These are phyloP conservation scores for Pseudomonodictys pantanalensis DNA, from an alignment of 495 filamentous ascomycete genomes.

Conservation along the genomic window DNA sequence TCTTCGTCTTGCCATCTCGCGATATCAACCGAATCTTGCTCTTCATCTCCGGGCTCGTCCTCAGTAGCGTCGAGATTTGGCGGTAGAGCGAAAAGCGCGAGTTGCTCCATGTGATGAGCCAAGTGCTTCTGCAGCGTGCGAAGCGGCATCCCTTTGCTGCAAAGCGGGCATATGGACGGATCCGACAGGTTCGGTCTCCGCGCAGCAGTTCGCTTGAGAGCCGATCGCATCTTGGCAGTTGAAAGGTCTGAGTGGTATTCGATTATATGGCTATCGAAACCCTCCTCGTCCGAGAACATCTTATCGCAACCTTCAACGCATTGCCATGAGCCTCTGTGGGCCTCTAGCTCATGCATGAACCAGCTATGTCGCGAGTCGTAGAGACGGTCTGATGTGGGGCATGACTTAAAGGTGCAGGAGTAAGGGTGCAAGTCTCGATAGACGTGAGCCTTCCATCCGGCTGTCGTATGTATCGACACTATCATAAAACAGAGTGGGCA, in stretches of 20 bases:
- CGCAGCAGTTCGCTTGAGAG: constrained; percentile 4
- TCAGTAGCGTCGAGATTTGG: constrained; percentile 25
- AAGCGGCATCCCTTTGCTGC: not conserved
- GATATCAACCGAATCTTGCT: constrained; percentile 6
- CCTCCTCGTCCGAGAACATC: not conserved
- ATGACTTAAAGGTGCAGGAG: constrained; percentile 22
- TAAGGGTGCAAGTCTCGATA: constrained; percentile 31
- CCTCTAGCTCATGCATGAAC: constrained; percentile 27
- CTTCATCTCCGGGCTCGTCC: constrained; percentile 10
- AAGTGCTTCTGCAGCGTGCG: constrained; percentile 25
- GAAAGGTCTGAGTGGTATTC: constrained; percentile 5
- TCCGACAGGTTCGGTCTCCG: not conserved
- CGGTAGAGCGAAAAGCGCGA: constrained; percentile 34
- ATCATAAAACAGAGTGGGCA: constrained; percentile 32
- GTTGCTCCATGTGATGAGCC: constrained; percentile 30
- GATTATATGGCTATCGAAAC: constrained; percentile 6
- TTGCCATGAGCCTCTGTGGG: constrained; percentile 21
- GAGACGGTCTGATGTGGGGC: constrained; percentile 27
- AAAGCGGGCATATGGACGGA: constrained; percentile 4
- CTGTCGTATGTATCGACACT: constrained; percentile 21
- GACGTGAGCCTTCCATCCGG: constrained; percentile 27
- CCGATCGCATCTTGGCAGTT: not conserved
- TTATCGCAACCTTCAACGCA: constrained; percentile 19
- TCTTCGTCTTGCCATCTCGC: constrained; percentile 9
- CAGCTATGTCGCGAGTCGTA: constrained; percentile 25